Conservation (phyloP, 768 basidiomycete genomes). For the Lactarius vividus region DNA sequence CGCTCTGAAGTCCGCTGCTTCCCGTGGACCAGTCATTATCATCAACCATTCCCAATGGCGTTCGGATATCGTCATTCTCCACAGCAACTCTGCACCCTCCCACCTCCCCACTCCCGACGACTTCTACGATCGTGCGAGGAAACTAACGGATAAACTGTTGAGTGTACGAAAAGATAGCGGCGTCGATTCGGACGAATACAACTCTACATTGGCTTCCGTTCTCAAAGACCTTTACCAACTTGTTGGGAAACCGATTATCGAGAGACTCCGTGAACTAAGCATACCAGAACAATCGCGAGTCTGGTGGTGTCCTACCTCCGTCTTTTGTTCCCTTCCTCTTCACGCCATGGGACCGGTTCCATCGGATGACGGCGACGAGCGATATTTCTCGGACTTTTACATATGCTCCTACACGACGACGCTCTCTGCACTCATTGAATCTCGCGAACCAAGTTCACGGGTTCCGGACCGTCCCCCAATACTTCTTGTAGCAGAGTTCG, state of each 20-base stretch:
- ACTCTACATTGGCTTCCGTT: background rate
- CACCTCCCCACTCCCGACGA: background rate
- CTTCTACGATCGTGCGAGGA: constrained; percentile 1
- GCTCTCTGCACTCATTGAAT: constrained; percentile 11
- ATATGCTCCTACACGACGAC: constrained; percentile 23
- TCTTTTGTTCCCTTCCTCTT: constrained; percentile 14
- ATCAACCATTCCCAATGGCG: background rate
- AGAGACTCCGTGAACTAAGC: background rate
- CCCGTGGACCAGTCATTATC: constrained; percentile 3
- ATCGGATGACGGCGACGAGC: background rate
- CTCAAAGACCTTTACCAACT: constrained; percentile 6
- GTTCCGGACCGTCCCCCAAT: background rate
- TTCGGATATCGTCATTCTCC: constrained; percentile 3
- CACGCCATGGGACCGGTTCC: constrained; percentile 15
- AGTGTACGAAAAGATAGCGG: background rate
- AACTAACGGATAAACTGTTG: background rate
- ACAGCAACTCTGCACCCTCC: constrained; percentile 54
- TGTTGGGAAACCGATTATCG: constrained; percentile 14
- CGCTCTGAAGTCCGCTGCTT: constrained; percentile 2
- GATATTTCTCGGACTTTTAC: constrained; percentile 15
- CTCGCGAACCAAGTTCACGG: background rate
- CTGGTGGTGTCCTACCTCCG: constrained; percentile 26
- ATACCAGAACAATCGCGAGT: constrained; percentile 17
- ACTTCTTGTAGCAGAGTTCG: constrained; percentile 2
- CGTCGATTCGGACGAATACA: constrained; percentile 3